These are phyloP conservation scores for Cephaloascus albidus DNA, from an alignment of 805 yeast species.

Conservation along the genomic window DNA sequence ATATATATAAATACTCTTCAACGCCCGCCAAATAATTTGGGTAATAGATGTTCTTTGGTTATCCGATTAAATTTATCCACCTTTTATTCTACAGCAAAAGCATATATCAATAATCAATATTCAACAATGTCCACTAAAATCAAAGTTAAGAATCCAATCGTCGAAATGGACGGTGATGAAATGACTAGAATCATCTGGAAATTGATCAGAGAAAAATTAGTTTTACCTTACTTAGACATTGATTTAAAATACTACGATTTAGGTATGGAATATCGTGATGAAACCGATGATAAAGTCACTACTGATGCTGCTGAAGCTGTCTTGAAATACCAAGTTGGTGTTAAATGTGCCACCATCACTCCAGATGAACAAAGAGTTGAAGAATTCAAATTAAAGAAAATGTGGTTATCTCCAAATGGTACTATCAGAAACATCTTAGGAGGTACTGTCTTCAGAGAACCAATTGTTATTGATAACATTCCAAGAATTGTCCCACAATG, in stretches of 20 bases:
- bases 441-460: conserved; percentile 96
- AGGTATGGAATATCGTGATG: conserved; percentile 78
- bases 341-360: conserved; percentile 98
- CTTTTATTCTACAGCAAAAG: too few relatives aligned
- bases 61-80: too few relatives aligned
- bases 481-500: conserved; percentile 87
- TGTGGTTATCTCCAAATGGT: conserved; percentile 98
- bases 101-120: too few relatives aligned
- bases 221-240: conserved; percentile 76
- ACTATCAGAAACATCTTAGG: conserved; percentile 93
- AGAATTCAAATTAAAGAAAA: conserved; percentile 83
- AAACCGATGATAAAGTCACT: conserved; percentile 84
- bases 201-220: conserved; percentile 75
- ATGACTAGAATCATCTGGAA: conserved; percentile 97
- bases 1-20: too few relatives aligned
- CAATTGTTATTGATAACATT: conserved; percentile 81
- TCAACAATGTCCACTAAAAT: conserved; percentile 34
- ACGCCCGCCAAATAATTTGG: too few relatives aligned
- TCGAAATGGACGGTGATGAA: conserved; percentile 97
- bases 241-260: conserved; percentile 90
- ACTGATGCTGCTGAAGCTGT: conserved; percentile 87
- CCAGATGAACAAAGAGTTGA: conserved; percentile 94
- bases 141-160: conserved; percentile 79
- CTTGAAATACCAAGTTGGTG: conserved; percentile 81
- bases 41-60: too few relatives aligned